Conservation (phyloP, 176 grass and related monocot genomes). For the Puya raimondii region DNA sequence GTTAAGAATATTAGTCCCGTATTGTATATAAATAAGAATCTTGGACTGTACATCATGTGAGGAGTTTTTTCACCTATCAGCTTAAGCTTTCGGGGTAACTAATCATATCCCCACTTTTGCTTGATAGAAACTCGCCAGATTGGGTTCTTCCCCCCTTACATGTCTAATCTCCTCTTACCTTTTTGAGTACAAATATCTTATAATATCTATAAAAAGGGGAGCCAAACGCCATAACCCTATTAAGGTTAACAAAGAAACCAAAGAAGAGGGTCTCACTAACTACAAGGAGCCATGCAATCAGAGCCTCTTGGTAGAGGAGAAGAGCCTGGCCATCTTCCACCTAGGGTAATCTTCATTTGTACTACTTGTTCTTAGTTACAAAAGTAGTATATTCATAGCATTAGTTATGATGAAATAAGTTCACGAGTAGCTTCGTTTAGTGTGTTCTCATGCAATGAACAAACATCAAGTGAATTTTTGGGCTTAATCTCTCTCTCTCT, state of each 20-base stretch:
- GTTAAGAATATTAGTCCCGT: no score
- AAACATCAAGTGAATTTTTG: no score
- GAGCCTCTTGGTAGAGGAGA: background rate
- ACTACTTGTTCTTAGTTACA: background rate
- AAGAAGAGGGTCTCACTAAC: background rate
- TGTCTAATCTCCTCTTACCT: background rate
- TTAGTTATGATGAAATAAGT: no score
- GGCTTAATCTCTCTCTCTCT: no score
- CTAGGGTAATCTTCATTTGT: background rate
- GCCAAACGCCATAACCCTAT: background rate
- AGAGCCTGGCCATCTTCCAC: background rate
- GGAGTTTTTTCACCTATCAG: no score
- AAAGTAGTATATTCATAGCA: no score
- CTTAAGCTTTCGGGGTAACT: no score
- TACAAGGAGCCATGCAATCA: background rate
- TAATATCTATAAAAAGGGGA: background rate
- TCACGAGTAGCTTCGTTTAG: no score
- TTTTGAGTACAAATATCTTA: background rate
- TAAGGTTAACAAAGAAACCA: background rate
- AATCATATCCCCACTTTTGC: background rate
- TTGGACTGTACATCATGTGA: no score
- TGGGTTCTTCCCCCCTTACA: slow-evolving; percentile 2
- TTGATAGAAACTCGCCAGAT: background rate
- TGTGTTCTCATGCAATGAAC: no score
- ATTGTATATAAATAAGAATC: no score